Base-by-base conservation (phyloP, 306 rosid genomes). In the Cyclanthera cordifolia region DNA sequence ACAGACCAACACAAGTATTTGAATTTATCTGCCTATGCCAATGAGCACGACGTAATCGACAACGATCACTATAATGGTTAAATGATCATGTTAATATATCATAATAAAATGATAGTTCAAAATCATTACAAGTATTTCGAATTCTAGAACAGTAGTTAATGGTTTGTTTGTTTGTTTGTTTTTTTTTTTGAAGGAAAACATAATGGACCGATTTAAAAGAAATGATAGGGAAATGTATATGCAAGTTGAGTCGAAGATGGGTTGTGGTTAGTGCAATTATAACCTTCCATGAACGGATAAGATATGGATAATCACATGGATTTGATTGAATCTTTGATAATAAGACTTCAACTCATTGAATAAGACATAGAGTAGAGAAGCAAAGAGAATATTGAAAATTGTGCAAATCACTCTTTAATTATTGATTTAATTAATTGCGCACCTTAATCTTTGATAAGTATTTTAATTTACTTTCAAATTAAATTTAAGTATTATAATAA, bases 21-120 rank as follows among this genome's bases (percentile, higher is more conserved):
- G 63, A 94, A 94, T 60, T 73, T 94, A 3, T 86, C 97, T 43
- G 88, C 94, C 16, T 90, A 78, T 73, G 77, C 83, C 50, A 67
- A 72, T 39, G 83, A 75, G 19, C 78, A 85, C 20, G 82, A 71
- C 13, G 30, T 32, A 63, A 27, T 45, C 1, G 71, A 60, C 19
- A 56, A 9, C 19, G 70, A 37, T 55, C 43, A 49, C 2, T 74
- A 71, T 34, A 53, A 59, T 17, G 66, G 52, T 73, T 49, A 46
- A 61, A 32, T 17, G 28, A 11, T 10, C 65, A 1, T 30, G 14
- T 2, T 57, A 28, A 16, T 56, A 4, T 25, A 9, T 57, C 65
- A 0, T 2, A 57, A 15, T 15, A 24, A 45, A 21, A 45, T 20
- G 16, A n/a, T 57, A 30, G 46, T n/a, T 49, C 37, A 37, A 61